Conservation (phyloP, 768 basidiomycete genomes). For the Pluteus cervinus region DNA sequence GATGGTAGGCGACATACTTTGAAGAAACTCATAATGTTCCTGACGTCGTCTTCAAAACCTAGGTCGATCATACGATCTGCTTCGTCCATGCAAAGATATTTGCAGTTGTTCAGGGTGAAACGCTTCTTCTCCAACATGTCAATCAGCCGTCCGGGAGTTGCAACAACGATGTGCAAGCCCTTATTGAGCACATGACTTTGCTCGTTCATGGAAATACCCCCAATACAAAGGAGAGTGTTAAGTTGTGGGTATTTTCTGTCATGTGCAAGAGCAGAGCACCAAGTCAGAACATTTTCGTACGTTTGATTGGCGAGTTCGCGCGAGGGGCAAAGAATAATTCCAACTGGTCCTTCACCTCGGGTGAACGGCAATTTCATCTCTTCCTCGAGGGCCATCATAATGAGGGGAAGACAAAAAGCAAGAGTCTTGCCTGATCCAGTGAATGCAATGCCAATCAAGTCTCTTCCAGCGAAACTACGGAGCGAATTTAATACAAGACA, state of each 20-base stretch:
- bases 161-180: conserved; percentile 93
- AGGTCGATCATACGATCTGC: conserved; percentile 99
- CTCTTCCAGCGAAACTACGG: conserved; percentile 84
- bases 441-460: conserved; percentile 98
- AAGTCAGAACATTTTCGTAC: conserved; percentile 86
- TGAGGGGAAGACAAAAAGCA: conserved; percentile 95
- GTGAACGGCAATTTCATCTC: conserved; percentile 86
- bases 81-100: conserved; percentile 97
- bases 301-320: conserved; percentile 97
- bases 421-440: conserved; percentile 99
- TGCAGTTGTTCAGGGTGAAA: conserved; percentile 91
- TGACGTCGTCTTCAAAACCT: conserved; percentile 97
- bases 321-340: conserved; percentile 92
- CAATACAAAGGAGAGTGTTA: conserved; percentile 89
- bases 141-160: conserved; percentile 93
- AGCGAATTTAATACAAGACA: conserved; percentile 14
- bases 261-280: conserved; percentile 78
- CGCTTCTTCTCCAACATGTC: conserved; percentile 97
- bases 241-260: conserved; percentile 80
- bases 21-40: conserved; percentile 99
- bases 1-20: conserved; percentile 47
- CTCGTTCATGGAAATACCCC: conserved; percentile 98
- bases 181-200: conserved; percentile 87
- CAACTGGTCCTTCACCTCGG: conserved; percentile 95
- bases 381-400: conserved; percentile 95